Percentiles rank a stretch among this genome's conserved stretches.
Evolutionary conservation across 768 basidiomycete genomes (phyloP).

Genomic region (Mycena venus): DNA sequence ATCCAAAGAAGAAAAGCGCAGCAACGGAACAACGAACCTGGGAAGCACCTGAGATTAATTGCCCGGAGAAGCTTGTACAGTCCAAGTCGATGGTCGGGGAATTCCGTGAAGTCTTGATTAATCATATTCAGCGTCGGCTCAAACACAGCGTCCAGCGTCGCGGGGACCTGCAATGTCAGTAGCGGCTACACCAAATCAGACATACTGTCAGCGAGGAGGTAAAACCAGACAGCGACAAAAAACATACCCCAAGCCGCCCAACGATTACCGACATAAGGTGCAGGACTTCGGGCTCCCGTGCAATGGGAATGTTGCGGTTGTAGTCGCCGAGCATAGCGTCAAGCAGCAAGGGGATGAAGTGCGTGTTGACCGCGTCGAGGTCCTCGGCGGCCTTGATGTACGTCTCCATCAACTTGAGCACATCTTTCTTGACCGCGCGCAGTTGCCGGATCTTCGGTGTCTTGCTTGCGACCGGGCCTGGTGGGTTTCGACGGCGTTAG

Average conservation of each 20-base stretch:
- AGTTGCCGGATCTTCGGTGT: constrained; percentile 96
- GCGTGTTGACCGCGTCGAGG: constrained; percentile 90
- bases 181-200: constrained; percentile 66
- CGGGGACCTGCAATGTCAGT: constrained; percentile 93
- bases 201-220: constrained; percentile 70
- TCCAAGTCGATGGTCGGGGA: constrained; percentile 95
- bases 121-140: constrained; percentile 99
- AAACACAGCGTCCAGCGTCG: constrained; percentile 96
- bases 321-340: constrained; percentile 99
- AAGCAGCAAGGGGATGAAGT: constrained; percentile 95
- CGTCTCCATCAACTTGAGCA: constrained; percentile 96
- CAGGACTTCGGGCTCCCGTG: constrained; percentile 96
- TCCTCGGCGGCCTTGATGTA: constrained; percentile 98
- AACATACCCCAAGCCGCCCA: constrained; percentile 84
- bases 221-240: constrained; percentile 63
- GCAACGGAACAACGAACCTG: constrained; percentile 68
- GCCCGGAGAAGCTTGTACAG: constrained; percentile 97
- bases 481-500: too few species aligned
- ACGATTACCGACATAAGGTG: constrained; percentile 98
- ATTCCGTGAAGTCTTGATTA: constrained; percentile 99
- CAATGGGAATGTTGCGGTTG: constrained; percentile 91
- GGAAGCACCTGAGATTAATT: constrained; percentile 95
- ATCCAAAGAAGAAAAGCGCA: not conserved
- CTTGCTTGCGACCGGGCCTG: constrained; percentile 93
- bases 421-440: constrained; percentile 98